Base-by-base conservation (phyloP, 228 moss, liverwort and hornwort species). In the Sphagnum fallax region DNA sequence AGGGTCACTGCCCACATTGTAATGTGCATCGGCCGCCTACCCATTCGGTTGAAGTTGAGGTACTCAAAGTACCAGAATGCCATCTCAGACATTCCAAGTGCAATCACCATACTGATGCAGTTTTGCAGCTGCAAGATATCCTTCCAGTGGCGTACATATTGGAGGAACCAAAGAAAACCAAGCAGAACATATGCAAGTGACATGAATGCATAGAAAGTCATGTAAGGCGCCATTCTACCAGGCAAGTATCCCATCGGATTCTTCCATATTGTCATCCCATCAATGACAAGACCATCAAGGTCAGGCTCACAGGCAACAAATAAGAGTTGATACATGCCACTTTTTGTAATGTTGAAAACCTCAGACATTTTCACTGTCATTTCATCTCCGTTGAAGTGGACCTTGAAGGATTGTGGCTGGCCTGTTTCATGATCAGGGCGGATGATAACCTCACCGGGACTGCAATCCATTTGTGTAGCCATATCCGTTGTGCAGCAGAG, bases 41-140 rank as follows among this genome's bases (percentile, higher is more conserved):
- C 95, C 14, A 83, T 88, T 49, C 77, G 71, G 79, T 91, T 95
- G 75, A 95, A 95, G 69, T 95, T 95, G 70, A 86, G 79, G 72
- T 89, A 92, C 82, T 95, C 95, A 9, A 95, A 95, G 69, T 95
- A 95, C 95, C 92, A 92, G 65, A 95, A 71, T 5, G 95, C 90
- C 95, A 92, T 92, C 86, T 95, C 95, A 8, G 82, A 62, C 95
- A 95, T 95, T 63, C 95, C 92, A 55, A 95, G 80, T 15, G 75
- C 86, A 77, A 95, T 90, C 61, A 95, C 92, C 5, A 72, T 82
- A 75, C 89, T 90, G 8, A 95, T 95, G 65, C 95, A 95, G 65
- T 92, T 95, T 69, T 95, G 92, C 60, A 95, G 91, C 75, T 92
- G 95, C 71, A 92, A 71, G 15, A 95, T 95, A 70, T 95, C 95